These are phyloP conservation scores for Sonneratia caseolaris DNA, from an alignment of 345 rosid genomes.

Conservation along the genomic window DNA sequence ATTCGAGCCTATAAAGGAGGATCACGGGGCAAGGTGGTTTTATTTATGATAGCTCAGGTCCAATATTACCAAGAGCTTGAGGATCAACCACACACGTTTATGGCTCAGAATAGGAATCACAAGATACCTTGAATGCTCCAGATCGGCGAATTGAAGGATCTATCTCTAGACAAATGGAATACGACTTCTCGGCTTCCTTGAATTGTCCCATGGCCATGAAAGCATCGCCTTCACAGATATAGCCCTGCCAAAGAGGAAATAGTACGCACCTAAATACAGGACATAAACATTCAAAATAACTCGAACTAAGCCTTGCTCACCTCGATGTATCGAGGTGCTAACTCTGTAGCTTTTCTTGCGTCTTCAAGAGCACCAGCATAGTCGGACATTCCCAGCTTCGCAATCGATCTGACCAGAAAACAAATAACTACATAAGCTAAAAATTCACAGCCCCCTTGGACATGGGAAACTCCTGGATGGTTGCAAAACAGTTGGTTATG, in stretches of 20 bases:
- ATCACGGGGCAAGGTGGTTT: neutral
- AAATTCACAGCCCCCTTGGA: no score
- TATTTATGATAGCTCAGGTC: no score
- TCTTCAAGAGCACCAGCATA: constrained; percentile 67
- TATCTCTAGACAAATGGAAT: constrained; percentile 42
- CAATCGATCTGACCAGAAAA: constrained; percentile 39
- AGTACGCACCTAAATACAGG: neutral
- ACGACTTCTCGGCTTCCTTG: constrained; percentile 60
- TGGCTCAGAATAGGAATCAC: neutral
- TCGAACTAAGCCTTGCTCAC: constrained; percentile 18
- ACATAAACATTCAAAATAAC: neutral
- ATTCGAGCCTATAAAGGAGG: constrained; percentile 40
- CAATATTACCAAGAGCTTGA: no score
- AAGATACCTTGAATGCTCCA: constrained; percentile 61
- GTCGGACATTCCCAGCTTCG: constrained; percentile 55
- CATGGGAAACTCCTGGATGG: no score
- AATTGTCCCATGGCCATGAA: constrained; percentile 51
- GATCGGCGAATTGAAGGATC: constrained; percentile 70
- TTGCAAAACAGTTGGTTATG: neutral
- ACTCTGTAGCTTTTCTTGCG: constrained; percentile 36
- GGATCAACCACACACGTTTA: neutral
- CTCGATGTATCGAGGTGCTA: constrained; percentile 53
- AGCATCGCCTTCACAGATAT: constrained; percentile 75
- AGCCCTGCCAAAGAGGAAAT: constrained; percentile 26
- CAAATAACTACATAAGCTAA: no score